Percentiles rank a stretch among this genome's conserved stretches.
phyloP scores from a whole-genome alignment of 2,329 filamentous ascomycete genomes.

The Talaromyces atroroseus region DNA sequence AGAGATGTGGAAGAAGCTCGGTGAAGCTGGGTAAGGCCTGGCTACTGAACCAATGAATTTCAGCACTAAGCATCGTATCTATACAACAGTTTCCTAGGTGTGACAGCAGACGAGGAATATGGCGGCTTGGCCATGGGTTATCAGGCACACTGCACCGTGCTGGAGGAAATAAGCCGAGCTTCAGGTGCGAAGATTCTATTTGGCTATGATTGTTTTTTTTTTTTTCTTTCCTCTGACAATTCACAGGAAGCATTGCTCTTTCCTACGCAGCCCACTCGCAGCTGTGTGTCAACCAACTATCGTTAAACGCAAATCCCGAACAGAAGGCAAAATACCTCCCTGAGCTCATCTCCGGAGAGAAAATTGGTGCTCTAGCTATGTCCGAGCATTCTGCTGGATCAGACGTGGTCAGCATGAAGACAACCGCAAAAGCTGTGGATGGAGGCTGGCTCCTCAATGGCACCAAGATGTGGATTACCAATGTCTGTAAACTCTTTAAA shows the following conservation, averaged over 20 bases:
- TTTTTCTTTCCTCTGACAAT: background rate
- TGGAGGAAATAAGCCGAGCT: constrained; percentile 90
- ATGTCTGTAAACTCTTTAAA: constrained; percentile 46
- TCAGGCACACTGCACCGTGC: constrained; percentile 89
- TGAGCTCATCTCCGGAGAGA: constrained; percentile 70
- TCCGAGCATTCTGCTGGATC: constrained; percentile 84
- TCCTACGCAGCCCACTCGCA: constrained; percentile 96
- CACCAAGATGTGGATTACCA: constrained; percentile 99
- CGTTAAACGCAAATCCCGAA: constrained; percentile 72
- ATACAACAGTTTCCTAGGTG: constrained; percentile 67
- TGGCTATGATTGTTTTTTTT: background rate
- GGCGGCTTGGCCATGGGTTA: constrained; percentile 90
- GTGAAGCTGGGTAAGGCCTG: constrained; percentile 63
- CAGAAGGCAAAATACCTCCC: constrained; percentile 82
- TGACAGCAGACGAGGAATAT: constrained; percentile 88
- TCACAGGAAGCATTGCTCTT: constrained; percentile 53
- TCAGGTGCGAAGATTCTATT: constrained; percentile 48
- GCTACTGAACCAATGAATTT: background rate
- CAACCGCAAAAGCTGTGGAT: constrained; percentile 70
- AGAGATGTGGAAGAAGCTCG: constrained; percentile 90
- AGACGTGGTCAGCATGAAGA: constrained; percentile 95
- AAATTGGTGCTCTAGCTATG: constrained; percentile 88
- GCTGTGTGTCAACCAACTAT: constrained; percentile 92
- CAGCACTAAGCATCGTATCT: background rate
- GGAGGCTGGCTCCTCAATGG: constrained; percentile 83